Percentiles rank a stretch among this genome's conserved stretches.
Conservation (phyloP, 2,329 filamentous ascomycete genomes). For the Trichoderma endophyticum region DNA sequence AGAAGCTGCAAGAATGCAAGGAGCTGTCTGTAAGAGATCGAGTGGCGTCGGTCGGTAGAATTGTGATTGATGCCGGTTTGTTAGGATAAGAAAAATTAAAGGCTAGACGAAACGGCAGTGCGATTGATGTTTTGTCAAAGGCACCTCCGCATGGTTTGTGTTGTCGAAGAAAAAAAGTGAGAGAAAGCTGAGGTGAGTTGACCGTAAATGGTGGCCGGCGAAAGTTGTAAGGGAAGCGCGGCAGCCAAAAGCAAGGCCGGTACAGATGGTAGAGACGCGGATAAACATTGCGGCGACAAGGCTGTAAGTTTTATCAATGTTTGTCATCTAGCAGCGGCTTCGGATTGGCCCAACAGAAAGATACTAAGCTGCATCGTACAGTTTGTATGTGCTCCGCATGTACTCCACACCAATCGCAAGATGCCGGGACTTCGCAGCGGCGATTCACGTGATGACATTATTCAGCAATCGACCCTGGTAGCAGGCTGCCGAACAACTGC, state of each 20-base stretch:
- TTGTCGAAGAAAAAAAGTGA: slow-evolving; percentile 16
- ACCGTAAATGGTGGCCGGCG: slow-evolving; percentile 13
- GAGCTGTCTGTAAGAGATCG: slow-evolving; percentile 6
- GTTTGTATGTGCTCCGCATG: not conserved
- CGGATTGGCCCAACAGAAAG: not conserved
- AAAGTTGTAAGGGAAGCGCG: slow-evolving; percentile 22
- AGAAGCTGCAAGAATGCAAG: slow-evolving; percentile 18
- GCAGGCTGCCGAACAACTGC: slow-evolving; percentile 21
- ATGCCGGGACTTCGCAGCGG: not conserved
- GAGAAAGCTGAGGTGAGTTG: slow-evolving; percentile 21
- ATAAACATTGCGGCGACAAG: slow-evolving; percentile 31
- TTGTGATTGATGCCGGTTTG: not conserved
- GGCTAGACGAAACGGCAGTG: not conserved
- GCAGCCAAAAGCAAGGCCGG: slow-evolving; percentile 16
- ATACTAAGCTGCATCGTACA: not conserved
- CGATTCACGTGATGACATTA: slow-evolving; percentile 12
- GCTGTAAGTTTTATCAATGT: slow-evolving; percentile 6
- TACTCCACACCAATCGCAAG: not conserved
- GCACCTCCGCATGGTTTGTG: slow-evolving; percentile 26
- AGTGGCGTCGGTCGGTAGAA: not conserved
- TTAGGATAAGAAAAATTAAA: not conserved
- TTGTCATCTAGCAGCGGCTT: not conserved
- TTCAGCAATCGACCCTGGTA: slow-evolving; percentile 9
- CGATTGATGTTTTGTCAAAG: slow-evolving; percentile 20
- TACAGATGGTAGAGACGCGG: slow-evolving; percentile 19